A percentile compares a stretch with the other conserved stretches of the same genome.
phyloP scores from a whole-genome alignment of 2,329 filamentous ascomycete species.

The Diplodia scrobiculata region DNA sequence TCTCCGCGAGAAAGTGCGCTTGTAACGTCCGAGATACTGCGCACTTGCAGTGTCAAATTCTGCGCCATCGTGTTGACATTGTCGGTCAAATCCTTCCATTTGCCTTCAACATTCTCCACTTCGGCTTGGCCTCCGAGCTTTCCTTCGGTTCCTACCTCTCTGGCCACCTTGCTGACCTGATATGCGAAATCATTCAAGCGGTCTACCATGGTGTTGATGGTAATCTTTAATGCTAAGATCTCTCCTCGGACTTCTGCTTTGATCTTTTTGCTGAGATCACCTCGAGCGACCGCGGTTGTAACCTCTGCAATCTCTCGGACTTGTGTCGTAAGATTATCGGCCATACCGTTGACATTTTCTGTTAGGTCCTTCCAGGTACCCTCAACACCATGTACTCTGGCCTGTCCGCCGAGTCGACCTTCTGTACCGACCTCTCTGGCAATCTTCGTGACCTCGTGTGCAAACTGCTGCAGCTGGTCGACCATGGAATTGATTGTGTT shows the following conservation, averaged over 20 bases:
- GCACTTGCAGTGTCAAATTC: slow-evolving; percentile 68
- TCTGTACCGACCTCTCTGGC: slow-evolving; percentile 57
- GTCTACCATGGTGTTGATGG: slow-evolving; percentile 71
- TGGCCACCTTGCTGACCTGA: slow-evolving; percentile 66
- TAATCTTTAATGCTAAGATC: slow-evolving; percentile 73
- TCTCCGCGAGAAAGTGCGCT: slow-evolving; percentile 94
- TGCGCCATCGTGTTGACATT: slow-evolving; percentile 70
- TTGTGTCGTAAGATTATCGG: slow-evolving; percentile 55
- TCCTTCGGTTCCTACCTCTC: slow-evolving; percentile 66
- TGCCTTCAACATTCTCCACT: slow-evolving; percentile 66
- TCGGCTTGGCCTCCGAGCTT: slow-evolving; percentile 65
- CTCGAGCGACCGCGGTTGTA: slow-evolving; percentile 56
- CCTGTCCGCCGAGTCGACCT: slow-evolving; percentile 55
- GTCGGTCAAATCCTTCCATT: slow-evolving; percentile 68
- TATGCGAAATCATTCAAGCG: slow-evolving; percentile 65
- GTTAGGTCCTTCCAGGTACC: slow-evolving; percentile 58
- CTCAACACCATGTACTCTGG: slow-evolving; percentile 56
- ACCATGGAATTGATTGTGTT: slow-evolving; percentile 58
- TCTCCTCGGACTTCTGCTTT: slow-evolving; percentile 57
- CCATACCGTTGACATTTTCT: slow-evolving; percentile 59
- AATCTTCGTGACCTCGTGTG: slow-evolving; percentile 57
- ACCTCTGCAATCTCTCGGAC: slow-evolving; percentile 58
- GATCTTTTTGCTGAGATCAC: slow-evolving; percentile 57
- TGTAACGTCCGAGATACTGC: slow-evolving; percentile 90
- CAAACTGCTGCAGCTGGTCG: slow-evolving; percentile 56